A percentile compares a stretch with the other conserved stretches of the same genome.
Conservation (phyloP, 495 filamentous ascomycete species). For the Pseudoneurospora amorphoporcata region DNA sequence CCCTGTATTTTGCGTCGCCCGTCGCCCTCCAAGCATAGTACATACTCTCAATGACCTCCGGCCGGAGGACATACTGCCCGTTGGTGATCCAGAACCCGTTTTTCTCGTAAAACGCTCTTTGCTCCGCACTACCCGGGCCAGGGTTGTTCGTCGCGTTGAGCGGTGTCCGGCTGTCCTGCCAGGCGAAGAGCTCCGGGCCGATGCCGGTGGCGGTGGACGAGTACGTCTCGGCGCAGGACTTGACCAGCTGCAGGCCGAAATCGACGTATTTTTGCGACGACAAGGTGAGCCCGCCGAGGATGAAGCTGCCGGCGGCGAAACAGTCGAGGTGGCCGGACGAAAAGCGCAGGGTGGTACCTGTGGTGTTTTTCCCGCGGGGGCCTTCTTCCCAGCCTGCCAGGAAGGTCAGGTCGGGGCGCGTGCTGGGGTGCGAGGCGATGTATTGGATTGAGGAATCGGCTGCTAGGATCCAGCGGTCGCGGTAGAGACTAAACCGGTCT, state of each 20-base stretch:
- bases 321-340: constrained; percentile 62
- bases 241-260: constrained; percentile 65
- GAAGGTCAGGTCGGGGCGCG: constrained; percentile 66
- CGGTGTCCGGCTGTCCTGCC: constrained; percentile 43
- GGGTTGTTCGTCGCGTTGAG: constrained; percentile 28
- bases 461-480: constrained; percentile 66
- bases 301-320: constrained; percentile 80
- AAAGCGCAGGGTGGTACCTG: constrained; percentile 36
- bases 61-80: constrained; percentile 57
- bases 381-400: constrained; percentile 51
- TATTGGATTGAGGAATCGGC: constrained; percentile 67
- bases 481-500: constrained; percentile 49
- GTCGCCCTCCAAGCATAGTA: constrained; percentile 84
- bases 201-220: constrained; percentile 56
- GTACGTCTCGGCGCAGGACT: constrained; percentile 70
- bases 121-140: constrained; percentile 22
- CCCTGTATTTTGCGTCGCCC: constrained; percentile 58
- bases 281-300: constrained; percentile 71
- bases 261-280: constrained; percentile 51
- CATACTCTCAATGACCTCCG: constrained; percentile 78
- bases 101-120: constrained; percentile 48
- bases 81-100: constrained; percentile 68
- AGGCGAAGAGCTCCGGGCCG: constrained; percentile 69
- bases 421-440: constrained; percentile 58
- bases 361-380: constrained; percentile 27